Percentiles rank a stretch among this genome's conserved stretches.
Conservation (phyloP, 1,284 basidiomycete genomes). For the Cryptococcus hybrid region DNA sequence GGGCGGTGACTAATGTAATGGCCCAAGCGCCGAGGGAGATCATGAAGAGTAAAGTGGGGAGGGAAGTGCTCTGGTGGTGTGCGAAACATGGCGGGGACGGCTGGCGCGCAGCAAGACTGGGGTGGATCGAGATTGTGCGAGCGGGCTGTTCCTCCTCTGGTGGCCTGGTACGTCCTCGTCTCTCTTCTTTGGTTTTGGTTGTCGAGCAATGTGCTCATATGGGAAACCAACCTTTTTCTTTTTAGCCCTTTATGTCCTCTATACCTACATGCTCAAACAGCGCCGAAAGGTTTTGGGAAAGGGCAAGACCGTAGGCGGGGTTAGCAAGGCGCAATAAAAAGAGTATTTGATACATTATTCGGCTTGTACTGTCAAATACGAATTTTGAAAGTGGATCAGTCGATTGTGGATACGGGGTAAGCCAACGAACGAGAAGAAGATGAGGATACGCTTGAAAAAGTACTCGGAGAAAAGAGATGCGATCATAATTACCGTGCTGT, state of each 20-base stretch:
- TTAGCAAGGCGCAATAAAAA: slow-evolving; percentile 23
- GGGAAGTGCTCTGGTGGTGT: slow-evolving; percentile 30
- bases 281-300: slow-evolving; percentile 70
- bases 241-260: slow-evolving; percentile 78
- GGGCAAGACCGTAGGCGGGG: slow-evolving; percentile 35
- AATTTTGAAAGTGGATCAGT: too few relatives aligned
- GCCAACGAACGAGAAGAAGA: too few relatives aligned
- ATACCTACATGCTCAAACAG: slow-evolving; percentile 85
- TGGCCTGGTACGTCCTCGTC: slow-evolving; percentile 69
- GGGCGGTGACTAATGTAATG: slow-evolving; percentile 11
- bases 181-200: not conserved
- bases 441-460: too few relatives aligned
- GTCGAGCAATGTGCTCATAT: too few relatives aligned
- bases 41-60: slow-evolving; percentile 26
- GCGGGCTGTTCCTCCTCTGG: slow-evolving; percentile 75
- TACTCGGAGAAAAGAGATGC: too few relatives aligned
- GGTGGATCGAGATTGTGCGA: slow-evolving; percentile 55
- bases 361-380: too few relatives aligned
- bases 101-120: slow-evolving; percentile 21
- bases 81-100: slow-evolving; percentile 15
- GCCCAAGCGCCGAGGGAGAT: slow-evolving; percentile 20
- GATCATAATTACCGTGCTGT: too few relatives aligned
- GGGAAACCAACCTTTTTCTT: too few relatives aligned
- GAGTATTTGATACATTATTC: too few relatives aligned
- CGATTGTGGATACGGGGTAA: too few relatives aligned